phyloP scores from a whole-genome alignment of 495 filamentous ascomycete genomes.

The Lophium mytilinum region DNA sequence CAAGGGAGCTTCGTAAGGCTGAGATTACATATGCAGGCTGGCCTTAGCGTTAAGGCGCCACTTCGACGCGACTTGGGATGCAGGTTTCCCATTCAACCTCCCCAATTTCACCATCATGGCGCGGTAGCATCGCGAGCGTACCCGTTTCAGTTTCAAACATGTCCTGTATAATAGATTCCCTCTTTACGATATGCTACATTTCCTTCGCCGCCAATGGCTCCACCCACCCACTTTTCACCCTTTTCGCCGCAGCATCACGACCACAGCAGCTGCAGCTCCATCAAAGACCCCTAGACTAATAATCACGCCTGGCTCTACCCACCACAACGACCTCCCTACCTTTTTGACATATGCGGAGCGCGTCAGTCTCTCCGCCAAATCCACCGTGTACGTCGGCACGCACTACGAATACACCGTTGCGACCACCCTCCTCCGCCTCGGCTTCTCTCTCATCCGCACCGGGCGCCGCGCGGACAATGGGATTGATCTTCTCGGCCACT shows the following conservation, averaged over 20 bases:
- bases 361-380: conserved; percentile 41
- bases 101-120: no score
- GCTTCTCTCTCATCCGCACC: conserved; percentile 60
- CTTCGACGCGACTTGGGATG: no score
- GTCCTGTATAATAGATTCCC: no score
- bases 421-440: conserved; percentile 49
- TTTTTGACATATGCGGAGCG: conserved; percentile 65
- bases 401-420: conserved; percentile 70
- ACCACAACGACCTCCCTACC: conserved; percentile 57
- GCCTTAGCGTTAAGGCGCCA: no score
- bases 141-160: no score
- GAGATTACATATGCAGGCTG: background rate
- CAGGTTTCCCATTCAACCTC: no score
- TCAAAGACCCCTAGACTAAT: conserved; percentile 26
- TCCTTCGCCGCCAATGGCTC: conserved; percentile 1
- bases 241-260: background rate
- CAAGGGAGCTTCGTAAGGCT: conserved; percentile 7
- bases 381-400: conserved; percentile 56
- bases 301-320: conserved; percentile 27
- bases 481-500: conserved; percentile 77
- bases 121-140: no score
- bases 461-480: conserved; percentile 71
- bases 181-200: background rate
- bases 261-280: background rate
- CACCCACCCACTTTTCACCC: background rate